These are phyloP conservation scores for Suillus ampliporus DNA, from an alignment of 768 basidiomycete species.

Conservation along the genomic window DNA sequence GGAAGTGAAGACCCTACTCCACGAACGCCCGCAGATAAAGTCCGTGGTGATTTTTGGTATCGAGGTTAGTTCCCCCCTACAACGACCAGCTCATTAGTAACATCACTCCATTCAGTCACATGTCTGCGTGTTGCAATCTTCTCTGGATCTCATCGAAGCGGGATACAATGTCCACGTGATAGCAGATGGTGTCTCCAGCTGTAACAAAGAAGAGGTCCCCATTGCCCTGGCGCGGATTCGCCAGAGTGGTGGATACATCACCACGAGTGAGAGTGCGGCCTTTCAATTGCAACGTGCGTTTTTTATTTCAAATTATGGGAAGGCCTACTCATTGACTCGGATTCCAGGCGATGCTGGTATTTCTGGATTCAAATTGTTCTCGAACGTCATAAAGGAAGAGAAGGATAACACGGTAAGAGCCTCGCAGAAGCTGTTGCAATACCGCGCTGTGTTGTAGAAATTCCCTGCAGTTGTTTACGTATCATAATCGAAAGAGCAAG, in stretches of 20 bases:
- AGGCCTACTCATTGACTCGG: conserved; percentile 16
- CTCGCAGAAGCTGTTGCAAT: conserved; percentile 38
- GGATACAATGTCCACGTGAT: conserved; percentile 68
- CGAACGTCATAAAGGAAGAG: conserved; percentile 76
- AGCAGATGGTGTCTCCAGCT: conserved; percentile 86
- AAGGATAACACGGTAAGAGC: conserved; percentile 61
- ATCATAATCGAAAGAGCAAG: background rate
- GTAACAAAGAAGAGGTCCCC: conserved; percentile 80
- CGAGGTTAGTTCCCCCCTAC: conserved; percentile 58
- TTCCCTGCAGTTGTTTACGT: background rate
- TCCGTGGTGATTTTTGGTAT: conserved; percentile 85
- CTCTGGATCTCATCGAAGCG: conserved; percentile 63
- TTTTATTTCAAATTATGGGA: conserved; percentile 16
- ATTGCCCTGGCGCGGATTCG: conserved; percentile 73
- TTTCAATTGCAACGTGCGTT: conserved; percentile 76
- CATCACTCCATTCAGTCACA: conserved; percentile 63
- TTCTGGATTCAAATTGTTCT: conserved; percentile 74
- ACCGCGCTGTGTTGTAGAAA: conserved; percentile 18
- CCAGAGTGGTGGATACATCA: conserved; percentile 74
- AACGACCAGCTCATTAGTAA: background rate
- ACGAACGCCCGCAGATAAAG: conserved; percentile 50
- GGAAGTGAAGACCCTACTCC: conserved; percentile 61
- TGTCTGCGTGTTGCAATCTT: conserved; percentile 87
- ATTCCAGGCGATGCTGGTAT: conserved; percentile 60
- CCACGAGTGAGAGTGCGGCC: conserved; percentile 80